Evolutionary conservation across 75 land plant species (phyloP).

Genomic region (Adiantum capillusveneris): DNA sequence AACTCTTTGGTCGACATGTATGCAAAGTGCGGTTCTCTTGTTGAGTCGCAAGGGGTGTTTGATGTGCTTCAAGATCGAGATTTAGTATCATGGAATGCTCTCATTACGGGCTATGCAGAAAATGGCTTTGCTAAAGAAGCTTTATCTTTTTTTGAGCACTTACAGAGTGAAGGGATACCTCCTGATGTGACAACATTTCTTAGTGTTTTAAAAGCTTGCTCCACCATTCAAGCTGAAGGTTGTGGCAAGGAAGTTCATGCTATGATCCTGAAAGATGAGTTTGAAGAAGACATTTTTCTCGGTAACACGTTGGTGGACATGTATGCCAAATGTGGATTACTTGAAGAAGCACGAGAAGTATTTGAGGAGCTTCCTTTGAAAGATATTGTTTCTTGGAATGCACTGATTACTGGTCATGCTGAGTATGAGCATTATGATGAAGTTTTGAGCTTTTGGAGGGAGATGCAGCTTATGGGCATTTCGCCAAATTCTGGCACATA

Average conservation of each 20-base stretch:
- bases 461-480: slow-evolving; percentile 13
- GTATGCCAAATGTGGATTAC: slow-evolving; percentile 41
- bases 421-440: slow-evolving; percentile 19
- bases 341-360: slow-evolving; percentile 12
- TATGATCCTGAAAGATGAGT: slow-evolving; percentile 22
- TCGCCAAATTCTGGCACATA: slow-evolving; percentile 45
- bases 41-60: slow-evolving; percentile 29
- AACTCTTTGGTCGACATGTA: slow-evolving; percentile 54
- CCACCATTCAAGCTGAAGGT: slow-evolving; percentile 11
- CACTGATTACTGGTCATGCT: slow-evolving; percentile 39
- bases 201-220: slow-evolving; percentile 41
- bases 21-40: slow-evolving; percentile 26
- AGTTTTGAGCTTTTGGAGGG: slow-evolving; percentile 25
- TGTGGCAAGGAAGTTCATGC: slow-evolving; percentile 34
- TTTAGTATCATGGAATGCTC: slow-evolving; percentile 54
- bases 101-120: slow-evolving; percentile 52
- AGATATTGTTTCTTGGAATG: slow-evolving; percentile 42
- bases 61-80: slow-evolving; percentile 28
- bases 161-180: slow-evolving; percentile 7
- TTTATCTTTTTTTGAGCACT: slow-evolving; percentile 23
- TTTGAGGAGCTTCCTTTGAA: slow-evolving; percentile 28
- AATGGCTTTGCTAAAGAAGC: slow-evolving; percentile 30
- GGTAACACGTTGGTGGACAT: slow-evolving; percentile 48
- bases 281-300: slow-evolving; percentile 29
- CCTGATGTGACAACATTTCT: slow-evolving; percentile 49